These are phyloP conservation scores for Blastobotrys persicus DNA, from an alignment of 1,139 yeast genomes.

Conservation along the genomic window DNA sequence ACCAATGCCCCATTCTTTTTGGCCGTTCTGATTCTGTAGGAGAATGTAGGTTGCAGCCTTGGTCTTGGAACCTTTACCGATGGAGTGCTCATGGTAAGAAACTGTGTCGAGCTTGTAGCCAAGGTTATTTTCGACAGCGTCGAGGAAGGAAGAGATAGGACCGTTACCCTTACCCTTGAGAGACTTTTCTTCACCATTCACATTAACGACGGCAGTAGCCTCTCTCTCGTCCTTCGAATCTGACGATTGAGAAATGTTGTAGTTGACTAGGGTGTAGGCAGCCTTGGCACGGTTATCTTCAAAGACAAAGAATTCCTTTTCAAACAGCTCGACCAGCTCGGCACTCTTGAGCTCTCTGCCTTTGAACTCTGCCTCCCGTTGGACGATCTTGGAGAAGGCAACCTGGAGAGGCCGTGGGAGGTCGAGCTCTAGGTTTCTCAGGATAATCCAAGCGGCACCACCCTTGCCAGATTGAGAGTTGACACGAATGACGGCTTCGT, in stretches of 20 bases:
- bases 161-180: conserved; percentile 86
- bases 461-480: conserved; percentile 98
- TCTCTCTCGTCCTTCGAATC: conserved; percentile 46
- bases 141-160: conserved; percentile 86
- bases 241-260: conserved; percentile 30
- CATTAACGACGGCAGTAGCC: conserved; percentile 48
- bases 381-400: conserved; percentile 82
- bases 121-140: conserved; percentile 65
- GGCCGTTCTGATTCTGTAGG: conserved; percentile 44
- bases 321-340: conserved; percentile 77
- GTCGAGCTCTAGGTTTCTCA: conserved; percentile 83
- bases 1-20: conserved; percentile 88
- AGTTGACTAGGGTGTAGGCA: conserved; percentile 34
- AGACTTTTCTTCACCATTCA: conserved; percentile 44
- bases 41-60: conserved; percentile 90
- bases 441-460: conserved; percentile 96
- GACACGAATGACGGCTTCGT: conserved; percentile 96
- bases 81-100: conserved; percentile 86
- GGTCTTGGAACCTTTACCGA: conserved; percentile 81
- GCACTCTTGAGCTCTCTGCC: conserved; percentile 80
- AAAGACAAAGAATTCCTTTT: conserved; percentile 59
- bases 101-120: conserved; percentile 66
- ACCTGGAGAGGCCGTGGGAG: conserved; percentile 91
- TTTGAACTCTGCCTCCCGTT: conserved; percentile 70
- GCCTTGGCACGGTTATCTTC: conserved; percentile 37